Evolutionary conservation across 768 basidiomycete species (phyloP).

Genomic region (Lactifluus piperatus): DNA sequence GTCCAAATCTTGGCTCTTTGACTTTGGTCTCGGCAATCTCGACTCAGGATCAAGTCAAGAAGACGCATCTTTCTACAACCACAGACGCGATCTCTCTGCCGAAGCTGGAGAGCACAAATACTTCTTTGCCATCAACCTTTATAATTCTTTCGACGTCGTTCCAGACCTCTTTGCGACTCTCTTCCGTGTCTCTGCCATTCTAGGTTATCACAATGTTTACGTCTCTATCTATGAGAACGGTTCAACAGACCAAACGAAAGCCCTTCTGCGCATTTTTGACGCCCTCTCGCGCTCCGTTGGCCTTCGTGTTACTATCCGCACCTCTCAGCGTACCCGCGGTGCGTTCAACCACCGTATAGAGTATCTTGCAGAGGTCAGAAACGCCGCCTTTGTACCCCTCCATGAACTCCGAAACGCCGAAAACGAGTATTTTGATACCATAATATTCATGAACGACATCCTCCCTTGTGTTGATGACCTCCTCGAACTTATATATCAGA

Average conservation of each 20-base stretch:
- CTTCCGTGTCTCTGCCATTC: slow-evolving; percentile 83
- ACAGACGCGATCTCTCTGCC: slow-evolving; percentile 29
- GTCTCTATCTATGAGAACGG: slow-evolving; percentile 99
- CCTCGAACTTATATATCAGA: slow-evolving; percentile 96
- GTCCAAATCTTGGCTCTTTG: slow-evolving; percentile 51
- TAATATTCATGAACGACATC: slow-evolving; percentile 99
- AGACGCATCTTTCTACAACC: slow-evolving; percentile 30
- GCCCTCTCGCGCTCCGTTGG: slow-evolving; percentile 85
- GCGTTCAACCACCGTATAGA: slow-evolving; percentile 99
- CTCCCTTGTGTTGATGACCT: slow-evolving; percentile 96
- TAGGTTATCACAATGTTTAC: slow-evolving; percentile 97
- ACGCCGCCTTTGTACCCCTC: slow-evolving; percentile 91
- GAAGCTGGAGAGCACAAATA: slow-evolving; percentile 83
- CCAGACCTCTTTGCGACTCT: slow-evolving; percentile 96
- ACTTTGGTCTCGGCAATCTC: slow-evolving; percentile 34
- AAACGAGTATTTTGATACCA: slow-evolving; percentile 91
- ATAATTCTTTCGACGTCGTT: slow-evolving; percentile 98
- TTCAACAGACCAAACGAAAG: slow-evolving; percentile 98
- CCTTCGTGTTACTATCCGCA: slow-evolving; percentile 87
- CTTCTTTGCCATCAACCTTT: slow-evolving; percentile 98
- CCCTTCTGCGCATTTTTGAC: slow-evolving; percentile 90
- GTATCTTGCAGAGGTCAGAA: slow-evolving; percentile 99
- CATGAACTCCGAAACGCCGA: slow-evolving; percentile 88
- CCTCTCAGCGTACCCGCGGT: slow-evolving; percentile 86
- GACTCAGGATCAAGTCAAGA: slow-evolving; percentile 30